Base-by-base conservation (phyloP, 495 filamentous ascomycete genomes). In the Penicillium diatomitis region DNA sequence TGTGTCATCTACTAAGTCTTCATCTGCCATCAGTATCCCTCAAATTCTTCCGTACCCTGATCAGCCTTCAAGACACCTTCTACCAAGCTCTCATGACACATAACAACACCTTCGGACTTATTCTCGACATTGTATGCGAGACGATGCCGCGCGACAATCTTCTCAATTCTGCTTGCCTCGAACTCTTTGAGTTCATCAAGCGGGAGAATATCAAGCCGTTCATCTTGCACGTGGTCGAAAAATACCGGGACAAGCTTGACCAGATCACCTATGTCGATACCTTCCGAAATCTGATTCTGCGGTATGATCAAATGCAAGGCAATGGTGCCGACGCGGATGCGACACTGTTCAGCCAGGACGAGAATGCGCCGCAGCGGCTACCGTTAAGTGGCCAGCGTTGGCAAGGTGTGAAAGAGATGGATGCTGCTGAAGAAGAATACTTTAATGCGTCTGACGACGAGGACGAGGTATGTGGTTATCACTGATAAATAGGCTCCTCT, bases 71-170 rank as follows among this genome's bases (percentile, higher is more conserved):
- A 58, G 92, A 98, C 59, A 89, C 95, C 48, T 95, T 90, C 58
- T 95, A 95, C 69, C 84, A 87, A 64, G 85, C 83, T 46, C 83
- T 96, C 54, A 81, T 98, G 67, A 84, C 83, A 4, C 84, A 89
- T 57, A 83, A 91, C 58, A 81, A 81, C 52, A 83, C 91, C 2
- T 87, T 97, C 53, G 89, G 83, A 10, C 84, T 90, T 2, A 91
- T 97, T 46, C 77, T 98, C 29, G 81, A 94, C 54, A 84, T 97
- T 31, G 80, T 98, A 8, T 78, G 85, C 52, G 81, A 88, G 56
- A 95, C 92, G 3, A 90, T 96, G 82, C 89, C 89, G 2, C 83
- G 88, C n/a, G 90, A 98, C 64, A 98, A 96, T 60, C 75, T 97
- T 3, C 78, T 98, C 32, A 92, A 92, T 59, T 96, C 90, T 9